Evolutionary conservation across 176 grass and related monocot genomes (phyloP).

Genomic region (Elymus sibiricus): DNA sequence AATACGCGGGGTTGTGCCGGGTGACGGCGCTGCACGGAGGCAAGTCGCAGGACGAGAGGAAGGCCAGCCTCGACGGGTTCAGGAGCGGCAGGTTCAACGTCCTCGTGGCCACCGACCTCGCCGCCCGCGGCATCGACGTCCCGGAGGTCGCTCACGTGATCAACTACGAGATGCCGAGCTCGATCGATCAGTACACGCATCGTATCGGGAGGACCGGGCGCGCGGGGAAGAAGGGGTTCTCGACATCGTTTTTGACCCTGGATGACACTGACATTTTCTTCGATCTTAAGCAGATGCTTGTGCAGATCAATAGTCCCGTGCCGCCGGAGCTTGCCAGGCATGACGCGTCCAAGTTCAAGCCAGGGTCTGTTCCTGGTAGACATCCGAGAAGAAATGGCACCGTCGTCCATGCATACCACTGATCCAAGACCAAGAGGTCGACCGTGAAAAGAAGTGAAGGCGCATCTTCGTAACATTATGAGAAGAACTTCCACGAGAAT

Average conservation of each 20-base stretch:
- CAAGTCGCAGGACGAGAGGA: slow-evolving; percentile 91
- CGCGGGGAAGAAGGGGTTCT: slow-evolving; percentile 79
- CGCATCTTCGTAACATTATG: too few species aligned
- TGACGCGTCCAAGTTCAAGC: slow-evolving; percentile 84
- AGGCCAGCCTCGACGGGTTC: slow-evolving; percentile 79
- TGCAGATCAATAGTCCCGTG: slow-evolving; percentile 72
- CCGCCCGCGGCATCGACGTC: slow-evolving; percentile 90
- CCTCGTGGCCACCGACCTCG: slow-evolving; percentile 90
- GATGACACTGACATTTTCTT: slow-evolving; percentile 72
- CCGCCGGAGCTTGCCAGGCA: slow-evolving; percentile 92
- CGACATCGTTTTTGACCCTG: slow-evolving; percentile 76
- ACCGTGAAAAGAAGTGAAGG: too few species aligned
- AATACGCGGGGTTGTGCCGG: slow-evolving; percentile 48
- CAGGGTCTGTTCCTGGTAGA: slow-evolving; percentile 60
- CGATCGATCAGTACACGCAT: slow-evolving; percentile 81
- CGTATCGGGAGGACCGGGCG: slow-evolving; percentile 82
- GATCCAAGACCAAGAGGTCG: too few species aligned
- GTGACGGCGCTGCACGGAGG: slow-evolving; percentile 84
- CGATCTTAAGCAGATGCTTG: slow-evolving; percentile 92
- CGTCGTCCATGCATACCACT: too few species aligned
- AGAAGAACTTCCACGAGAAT: not conserved
- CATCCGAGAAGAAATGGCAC: not conserved
- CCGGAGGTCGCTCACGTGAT: slow-evolving; percentile 90
- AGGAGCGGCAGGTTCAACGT: slow-evolving; percentile 85
- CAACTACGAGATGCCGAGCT: slow-evolving; percentile 82